Evolutionary conservation across 2,329 filamentous ascomycete genomes (phyloP), one percentile per base, ranked within the genome.

Genomic region (Cladophialophora psammophila): DNA sequence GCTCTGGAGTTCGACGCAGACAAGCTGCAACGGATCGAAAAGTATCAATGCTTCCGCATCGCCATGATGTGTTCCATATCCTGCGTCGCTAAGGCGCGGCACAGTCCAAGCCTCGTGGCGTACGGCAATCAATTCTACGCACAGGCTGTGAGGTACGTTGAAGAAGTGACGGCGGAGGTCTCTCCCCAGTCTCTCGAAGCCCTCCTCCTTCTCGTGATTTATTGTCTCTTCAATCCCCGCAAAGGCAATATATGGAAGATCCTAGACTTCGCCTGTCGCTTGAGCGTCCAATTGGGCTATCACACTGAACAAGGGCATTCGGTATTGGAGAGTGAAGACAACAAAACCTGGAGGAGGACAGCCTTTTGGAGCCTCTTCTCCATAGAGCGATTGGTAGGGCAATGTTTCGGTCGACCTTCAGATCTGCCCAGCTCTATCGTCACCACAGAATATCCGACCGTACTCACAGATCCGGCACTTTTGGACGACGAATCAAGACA

Each of bases 241-340:
- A 61, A 61, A 40, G 59, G 59, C 42, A 53, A 61, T 40, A 61
- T 61, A 53, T 61, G 59, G 59, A 61, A 61, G n/a, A 35, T 61
- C 32, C 48, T 61, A 15, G 59, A 61, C 45, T 61, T 53, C 13
- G 59, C 59, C 42, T 61, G 59, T 40, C 59, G 59, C 34, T 18
- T 61, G 32, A 53, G 59, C 34, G 12, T 61, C n/a, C 45, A 61
- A 32, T 13, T 61, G 18, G 59, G 50, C 34, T 61, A 54, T 18
- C 42, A 61, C 59, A 61, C 45, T 13, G 59, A 61, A n/a, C 59
- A 52, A 38, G 59, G 48, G 9, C 48, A 52, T n/a, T 40, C 59
- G 20, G 6, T 32, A 31, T 42, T 32, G 32, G 59, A 53, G 45
- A 61, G 59, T 18, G 45, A 61, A 55, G 53, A 55, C 7, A 31